These are phyloP conservation scores for Phalaenopsis equestris DNA, from an alignment of 106 monocot genomes.

Conservation along the genomic window DNA sequence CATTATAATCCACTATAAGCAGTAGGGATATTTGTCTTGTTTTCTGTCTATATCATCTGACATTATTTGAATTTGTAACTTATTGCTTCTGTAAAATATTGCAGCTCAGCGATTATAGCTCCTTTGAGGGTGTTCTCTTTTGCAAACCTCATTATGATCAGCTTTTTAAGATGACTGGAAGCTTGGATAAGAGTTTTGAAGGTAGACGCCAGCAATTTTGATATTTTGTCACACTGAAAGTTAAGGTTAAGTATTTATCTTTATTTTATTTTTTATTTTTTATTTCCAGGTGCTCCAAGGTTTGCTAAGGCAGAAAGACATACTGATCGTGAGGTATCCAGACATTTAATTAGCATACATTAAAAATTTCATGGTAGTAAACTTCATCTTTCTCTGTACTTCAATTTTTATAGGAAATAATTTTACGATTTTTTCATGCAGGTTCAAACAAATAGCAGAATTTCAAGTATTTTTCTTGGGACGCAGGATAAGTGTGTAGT, in stretches of 20 bases:
- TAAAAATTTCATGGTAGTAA: neutral
- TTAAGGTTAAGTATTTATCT: neutral
- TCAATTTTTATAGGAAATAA: neutral
- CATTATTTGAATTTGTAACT: constrained; percentile 3
- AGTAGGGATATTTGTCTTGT: neutral
- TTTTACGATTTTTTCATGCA: constrained; percentile 13
- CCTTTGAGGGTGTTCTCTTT: constrained; percentile 64
- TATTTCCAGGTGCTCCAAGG: constrained; percentile 28
- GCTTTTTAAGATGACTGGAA: constrained; percentile 61
- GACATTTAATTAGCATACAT: neutral
- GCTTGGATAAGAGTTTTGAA: constrained; percentile 73
- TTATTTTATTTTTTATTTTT: neutral
- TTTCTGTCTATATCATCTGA: neutral
- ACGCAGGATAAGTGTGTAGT: constrained; percentile 67
- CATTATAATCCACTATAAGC: neutral
- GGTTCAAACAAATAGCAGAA: constrained; percentile 19
- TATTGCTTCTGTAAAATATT: constrained; percentile 7
- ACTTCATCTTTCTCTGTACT: neutral
- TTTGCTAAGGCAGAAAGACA: constrained; percentile 25
- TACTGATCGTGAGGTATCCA: constrained; percentile 28
- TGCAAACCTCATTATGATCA: constrained; percentile 86
- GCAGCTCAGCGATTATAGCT: constrained; percentile 67
- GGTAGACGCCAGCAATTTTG: constrained; percentile 14
- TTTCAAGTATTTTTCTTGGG: constrained; percentile 49
- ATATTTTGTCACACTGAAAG: neutral